phyloP scores from a whole-genome alignment of 2,329 filamentous ascomycete species.

The Cadophora luteo-olivacea region DNA sequence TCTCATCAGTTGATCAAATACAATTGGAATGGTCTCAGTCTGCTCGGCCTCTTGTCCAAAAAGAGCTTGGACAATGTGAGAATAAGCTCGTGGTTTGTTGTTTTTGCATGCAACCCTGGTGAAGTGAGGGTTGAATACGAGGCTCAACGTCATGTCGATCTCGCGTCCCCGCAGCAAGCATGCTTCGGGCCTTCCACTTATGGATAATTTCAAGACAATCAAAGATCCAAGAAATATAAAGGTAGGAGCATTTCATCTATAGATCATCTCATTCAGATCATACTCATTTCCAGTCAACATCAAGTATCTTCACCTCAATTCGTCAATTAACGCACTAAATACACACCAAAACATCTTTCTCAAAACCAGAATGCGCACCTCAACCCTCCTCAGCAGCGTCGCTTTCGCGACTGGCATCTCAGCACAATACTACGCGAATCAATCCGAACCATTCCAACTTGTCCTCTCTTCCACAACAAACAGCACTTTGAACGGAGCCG shows the following conservation, averaged over 20 bases:
- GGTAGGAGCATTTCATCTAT: not conserved
- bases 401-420: conserved; percentile 32
- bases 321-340: not conserved
- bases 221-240: conserved; percentile 3
- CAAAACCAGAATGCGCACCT: conserved; percentile 34
- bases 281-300: not conserved
- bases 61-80: not conserved
- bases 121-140: conserved; percentile 13
- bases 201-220: conserved; percentile 16
- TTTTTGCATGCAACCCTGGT: not conserved
- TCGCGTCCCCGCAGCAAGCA: conserved; percentile 6
- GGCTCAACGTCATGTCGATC: conserved; percentile 19
- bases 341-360: not conserved
- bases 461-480: conserved; percentile 47
- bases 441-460: conserved; percentile 53
- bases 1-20: conserved; percentile 2
- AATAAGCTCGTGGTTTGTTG: conserved; percentile 5
- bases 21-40: conserved; percentile 1
- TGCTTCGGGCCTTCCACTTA: conserved; percentile 10
- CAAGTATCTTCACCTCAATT: not conserved
- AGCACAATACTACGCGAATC: conserved; percentile 43
- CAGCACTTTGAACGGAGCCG: conserved; percentile 46
- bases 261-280: not conserved
- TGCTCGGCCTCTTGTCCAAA: conserved; percentile 1
- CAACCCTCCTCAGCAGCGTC: conserved; percentile 32